Conservation (phyloP, 2,329 filamentous ascomycete genomes). For the Cladosporium halotolerans region DNA sequence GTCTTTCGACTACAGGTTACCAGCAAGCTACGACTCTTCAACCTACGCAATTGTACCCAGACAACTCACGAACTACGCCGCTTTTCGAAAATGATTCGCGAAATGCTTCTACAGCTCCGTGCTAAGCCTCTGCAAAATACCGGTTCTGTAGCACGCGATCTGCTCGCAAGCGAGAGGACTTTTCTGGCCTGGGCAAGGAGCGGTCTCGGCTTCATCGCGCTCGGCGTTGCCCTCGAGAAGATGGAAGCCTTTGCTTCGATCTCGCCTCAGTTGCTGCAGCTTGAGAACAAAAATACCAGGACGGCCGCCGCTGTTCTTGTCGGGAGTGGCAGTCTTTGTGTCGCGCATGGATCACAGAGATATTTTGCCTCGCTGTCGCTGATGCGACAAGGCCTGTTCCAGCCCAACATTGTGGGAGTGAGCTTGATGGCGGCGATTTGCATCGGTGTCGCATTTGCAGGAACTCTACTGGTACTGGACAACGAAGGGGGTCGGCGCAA, state of each 20-base stretch:
- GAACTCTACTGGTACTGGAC: constrained; percentile 23
- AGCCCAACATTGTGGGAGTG: constrained; percentile 28
- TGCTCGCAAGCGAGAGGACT: constrained; percentile 49
- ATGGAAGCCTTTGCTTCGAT: constrained; percentile 34
- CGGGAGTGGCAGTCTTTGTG: constrained; percentile 39
- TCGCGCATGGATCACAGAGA: constrained; percentile 42
- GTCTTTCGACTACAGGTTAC: no score
- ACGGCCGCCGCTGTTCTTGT: constrained; percentile 34
- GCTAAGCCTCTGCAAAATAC: constrained; percentile 35
- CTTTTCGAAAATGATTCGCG: no score
- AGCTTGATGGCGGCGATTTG: constrained; percentile 23
- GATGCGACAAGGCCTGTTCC: constrained; percentile 40
- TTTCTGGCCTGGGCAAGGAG: constrained; percentile 49
- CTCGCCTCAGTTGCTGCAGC: constrained; percentile 20
- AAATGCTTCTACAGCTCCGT: background rate
- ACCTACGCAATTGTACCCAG: no score
- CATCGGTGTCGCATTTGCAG: constrained; percentile 25
- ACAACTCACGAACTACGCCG: no score
- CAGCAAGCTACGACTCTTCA: no score
- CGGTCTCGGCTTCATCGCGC: constrained; percentile 46
- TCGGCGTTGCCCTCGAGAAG: constrained; percentile 47
- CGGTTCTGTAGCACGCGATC: constrained; percentile 41
- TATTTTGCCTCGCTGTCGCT: constrained; percentile 42
- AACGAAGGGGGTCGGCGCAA: constrained; percentile 17
- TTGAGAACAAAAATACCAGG: constrained; percentile 29